Evolutionary conservation across 208 protist genomes (phyloP).

Genomic region (Acanthamoeba royreba): DNA sequence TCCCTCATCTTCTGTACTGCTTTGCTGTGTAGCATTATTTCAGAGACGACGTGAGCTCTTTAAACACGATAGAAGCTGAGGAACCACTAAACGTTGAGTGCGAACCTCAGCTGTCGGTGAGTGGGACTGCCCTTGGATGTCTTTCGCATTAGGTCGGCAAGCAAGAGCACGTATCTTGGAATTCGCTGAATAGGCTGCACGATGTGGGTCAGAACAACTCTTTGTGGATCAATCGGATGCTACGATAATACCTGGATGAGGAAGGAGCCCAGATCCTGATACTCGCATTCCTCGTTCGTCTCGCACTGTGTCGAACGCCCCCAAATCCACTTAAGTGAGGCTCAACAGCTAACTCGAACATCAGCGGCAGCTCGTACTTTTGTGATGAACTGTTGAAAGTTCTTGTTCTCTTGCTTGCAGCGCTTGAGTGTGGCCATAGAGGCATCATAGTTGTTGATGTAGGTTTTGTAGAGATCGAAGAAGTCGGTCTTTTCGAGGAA

Average conservation of each 20-base stretch:
- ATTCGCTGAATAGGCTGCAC: not conserved
- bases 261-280: slow-evolving; percentile 14
- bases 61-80: no score
- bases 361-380: not conserved
- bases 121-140: not conserved
- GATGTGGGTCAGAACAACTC: no score
- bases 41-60: no score
- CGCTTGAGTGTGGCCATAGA: not conserved
- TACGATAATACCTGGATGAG: not conserved
- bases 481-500: slow-evolving; percentile 29
- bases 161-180: not conserved
- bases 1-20: slow-evolving; percentile 30
- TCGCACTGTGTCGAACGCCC: not conserved
- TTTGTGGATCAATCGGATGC: no score
- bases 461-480: not conserved
- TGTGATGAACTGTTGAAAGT: not conserved
- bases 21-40: not conserved
- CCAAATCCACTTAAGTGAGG: no score
- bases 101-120: not conserved
- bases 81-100: no score
- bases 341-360: not conserved
- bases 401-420: not conserved
- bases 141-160: slow-evolving; percentile 12
- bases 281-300: slow-evolving; percentile 15
- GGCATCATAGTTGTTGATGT: slow-evolving; percentile 27